Evolutionary conservation across 2,329 filamentous ascomycete genomes (phyloP), one percentile per base, ranked within the genome.

Genomic region (Calonectria pauciramosa): DNA sequence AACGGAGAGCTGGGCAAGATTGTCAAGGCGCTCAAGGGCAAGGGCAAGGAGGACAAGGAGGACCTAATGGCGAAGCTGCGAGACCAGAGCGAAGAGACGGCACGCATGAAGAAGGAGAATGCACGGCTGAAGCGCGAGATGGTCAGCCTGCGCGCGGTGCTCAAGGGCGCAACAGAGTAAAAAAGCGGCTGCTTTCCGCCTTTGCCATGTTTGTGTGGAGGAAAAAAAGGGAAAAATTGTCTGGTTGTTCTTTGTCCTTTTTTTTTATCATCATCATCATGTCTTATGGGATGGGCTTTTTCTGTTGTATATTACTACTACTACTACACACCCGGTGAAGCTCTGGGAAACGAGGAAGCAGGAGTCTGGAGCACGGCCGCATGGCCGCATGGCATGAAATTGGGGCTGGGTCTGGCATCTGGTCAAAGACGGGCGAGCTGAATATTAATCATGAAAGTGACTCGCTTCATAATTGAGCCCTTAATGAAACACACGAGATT

Each of bases 1-100:
- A 98, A 98, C 81, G 91, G 92, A n/a, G 96, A 98, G 86, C 87
- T 99, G 63, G 94, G 92, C 79, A 95, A 94, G 87, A 94, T 98
- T 74, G 89, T 96, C 54, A 94, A 92, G 83, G 94, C 93, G 51
- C 89, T 97, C 63, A 92, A 92, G 83, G 91, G 91, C 74, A 93
- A 93, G 78, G 91, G 92, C 5, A 93, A 94, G 64, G 94, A 95
- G 52, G 95, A 95, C 14, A 94, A 95, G 80, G 94, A 96, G 80
- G 95, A 96, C 80, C 85, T 98, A 74, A 90, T 96, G 81, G 86
- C 86, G 44, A 92, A 92, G 82, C 84, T 98, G 74, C 93, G 91
- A 78, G 94, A 95, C 77, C 90, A 91, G 67, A 90, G 94, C 78
- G 96, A 97, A 75, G 96, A 98, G 85, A 91, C 92, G 71, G 92